Conservation (phyloP, 176 grass and related monocot genomes). For the Oryza glaberrima region DNA sequence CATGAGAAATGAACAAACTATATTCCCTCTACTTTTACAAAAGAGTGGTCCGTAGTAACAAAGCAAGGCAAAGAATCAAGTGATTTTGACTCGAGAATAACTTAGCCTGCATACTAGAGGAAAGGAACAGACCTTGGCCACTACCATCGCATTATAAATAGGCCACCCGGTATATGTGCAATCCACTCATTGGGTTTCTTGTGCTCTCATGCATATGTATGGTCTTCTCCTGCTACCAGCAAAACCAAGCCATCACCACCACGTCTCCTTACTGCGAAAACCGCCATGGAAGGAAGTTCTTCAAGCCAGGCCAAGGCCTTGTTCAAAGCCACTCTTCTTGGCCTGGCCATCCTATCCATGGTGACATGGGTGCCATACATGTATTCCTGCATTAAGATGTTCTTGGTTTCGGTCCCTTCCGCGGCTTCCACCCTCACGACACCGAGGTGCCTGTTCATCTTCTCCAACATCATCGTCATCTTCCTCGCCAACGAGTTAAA, state of each 20-base stretch:
- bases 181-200: conserved; percentile 4
- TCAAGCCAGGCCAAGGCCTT: background rate
- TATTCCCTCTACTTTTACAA: conserved; percentile 11
- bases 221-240: background rate
- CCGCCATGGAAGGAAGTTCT: conserved; percentile 13
- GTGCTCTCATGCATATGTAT: conserved; percentile 24
- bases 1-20: background rate
- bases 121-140: background rate
- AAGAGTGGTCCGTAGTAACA: background rate
- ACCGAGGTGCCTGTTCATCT: conserved; percentile 62
- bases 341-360: conserved; percentile 42
- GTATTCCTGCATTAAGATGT: conserved; percentile 29
- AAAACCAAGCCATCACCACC: background rate
- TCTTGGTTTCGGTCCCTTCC: conserved; percentile 47
- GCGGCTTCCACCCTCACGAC: conserved; percentile 11
- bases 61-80: conserved; percentile 17
- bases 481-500: conserved; percentile 64
- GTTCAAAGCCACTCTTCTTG: conserved; percentile 37
- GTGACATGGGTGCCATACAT: conserved; percentile 41
- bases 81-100: conserved; percentile 31
- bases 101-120: background rate
- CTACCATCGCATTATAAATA: conserved; percentile 14
- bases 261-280: conserved; percentile 14
- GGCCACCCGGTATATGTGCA: background rate
- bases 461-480: conserved; percentile 77